Percentiles rank a stretch among this genome's conserved stretches.
Evolutionary conservation across 306 rosid genomes (phyloP).

Genomic region (Gleditsia sinensis): DNA sequence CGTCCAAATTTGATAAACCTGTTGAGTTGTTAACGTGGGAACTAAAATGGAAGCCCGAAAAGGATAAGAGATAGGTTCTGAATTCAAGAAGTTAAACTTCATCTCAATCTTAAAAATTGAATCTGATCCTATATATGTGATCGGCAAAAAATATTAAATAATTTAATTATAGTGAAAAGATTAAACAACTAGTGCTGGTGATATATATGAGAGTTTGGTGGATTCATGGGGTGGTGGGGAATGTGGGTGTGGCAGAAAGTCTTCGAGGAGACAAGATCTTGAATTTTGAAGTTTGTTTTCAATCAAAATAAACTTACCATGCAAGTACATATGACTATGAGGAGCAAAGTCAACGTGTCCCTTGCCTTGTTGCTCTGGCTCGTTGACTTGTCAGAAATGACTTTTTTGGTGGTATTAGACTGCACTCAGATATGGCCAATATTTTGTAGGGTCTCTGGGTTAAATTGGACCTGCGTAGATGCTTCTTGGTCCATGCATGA

Average conservation of each 20-base stretch:
- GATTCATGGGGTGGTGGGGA: constrained; percentile 29
- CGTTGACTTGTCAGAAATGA: constrained; percentile 67
- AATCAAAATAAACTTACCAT: constrained; percentile 27
- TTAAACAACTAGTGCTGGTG: too few species aligned
- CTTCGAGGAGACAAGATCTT: constrained; percentile 45
- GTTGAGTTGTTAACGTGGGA: too few species aligned
- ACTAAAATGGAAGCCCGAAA: too few species aligned
- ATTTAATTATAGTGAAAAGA: too few species aligned
- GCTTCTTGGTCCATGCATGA: constrained; percentile 8
- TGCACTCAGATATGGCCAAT: constrained; percentile 39
- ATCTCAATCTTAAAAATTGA: too few species aligned
- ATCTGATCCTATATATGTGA: too few species aligned
- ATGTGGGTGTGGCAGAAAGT: constrained; percentile 28
- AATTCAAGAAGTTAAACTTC: too few species aligned
- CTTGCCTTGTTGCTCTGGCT: constrained; percentile 33
- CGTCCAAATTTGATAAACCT: too few species aligned
- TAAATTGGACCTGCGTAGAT: not conserved
- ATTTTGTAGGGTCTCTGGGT: constrained; percentile 46
- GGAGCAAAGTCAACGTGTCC: constrained; percentile 58
- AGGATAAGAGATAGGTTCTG: too few species aligned
- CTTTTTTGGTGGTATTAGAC: constrained; percentile 47
- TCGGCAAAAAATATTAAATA: too few species aligned
- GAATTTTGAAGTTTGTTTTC: constrained; percentile 30
- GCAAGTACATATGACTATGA: constrained; percentile 32
- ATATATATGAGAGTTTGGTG: not conserved